Base-by-base conservation (phyloP, 2,329 filamentous ascomycete genomes). In the Fusarium clavum region DNA sequence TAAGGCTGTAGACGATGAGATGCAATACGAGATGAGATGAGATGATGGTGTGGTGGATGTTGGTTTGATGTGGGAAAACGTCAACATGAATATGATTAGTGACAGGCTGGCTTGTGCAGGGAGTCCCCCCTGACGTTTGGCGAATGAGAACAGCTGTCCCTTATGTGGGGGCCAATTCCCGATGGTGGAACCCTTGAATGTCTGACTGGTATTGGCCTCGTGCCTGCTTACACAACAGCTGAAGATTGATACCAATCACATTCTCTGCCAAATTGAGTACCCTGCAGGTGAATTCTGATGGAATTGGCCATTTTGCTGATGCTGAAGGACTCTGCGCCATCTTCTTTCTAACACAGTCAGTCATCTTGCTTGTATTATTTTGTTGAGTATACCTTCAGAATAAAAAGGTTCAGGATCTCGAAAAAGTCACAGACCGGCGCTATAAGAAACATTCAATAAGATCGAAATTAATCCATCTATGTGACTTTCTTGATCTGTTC, bases 51-150 rank as follows among this genome's bases (percentile, higher is more conserved):
- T 44, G 54, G 40, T 62, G 38, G 38, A 44, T 49, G 57, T 55
- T 49, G 47, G 57, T 30, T 61, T 60, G 45, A 61, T 61, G 57
- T 61, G 57, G 57, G 38, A 49, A 55, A 54, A 52, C 32, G 30
- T 41, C 22, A 38, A 47, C 9, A n/a, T n/a, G n/a, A n/a, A n/a
- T n/a, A 24, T 60, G 49, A 67, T 57, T 69, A 69, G 67, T 71
- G 67, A 71, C 67, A 68, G 67, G 57, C 63, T 71, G 66, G 56
- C 65, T 66, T 65, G 63, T 70, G 54, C 67, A 71, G 55, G 62
- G 67, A n/a, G 11, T 43, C 12, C 18, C 55, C 47, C 61, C 61
- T 56, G 58, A 43, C 11, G 18, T 22, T 55, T 47, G 63, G 12
- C 67, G 51, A 70, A 70, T 70, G 27, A 69, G 58, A 70, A 60